Percentiles rank a stretch among this genome's conserved stretches.
These are phyloP conservation scores for Monilinia fructicola DNA, from an alignment of 2,329 filamentous ascomycete species.

Conservation along the genomic window DNA sequence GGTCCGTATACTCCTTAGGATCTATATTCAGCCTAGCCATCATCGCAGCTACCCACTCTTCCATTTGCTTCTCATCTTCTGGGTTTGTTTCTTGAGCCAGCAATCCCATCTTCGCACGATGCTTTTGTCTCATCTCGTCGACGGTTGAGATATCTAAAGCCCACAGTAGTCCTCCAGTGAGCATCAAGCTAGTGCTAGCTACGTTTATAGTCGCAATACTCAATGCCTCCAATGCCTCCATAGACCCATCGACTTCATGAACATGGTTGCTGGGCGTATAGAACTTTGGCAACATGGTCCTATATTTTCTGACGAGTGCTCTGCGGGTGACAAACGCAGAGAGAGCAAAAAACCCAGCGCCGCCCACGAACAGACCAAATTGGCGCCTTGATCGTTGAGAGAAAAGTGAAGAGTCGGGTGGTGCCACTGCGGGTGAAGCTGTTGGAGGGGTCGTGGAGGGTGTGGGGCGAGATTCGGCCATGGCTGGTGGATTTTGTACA, in stretches of 20 bases:
- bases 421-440: slow-evolving; percentile 17
- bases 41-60: slow-evolving; percentile 60
- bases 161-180: slow-evolving; percentile 71
- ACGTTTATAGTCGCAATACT: slow-evolving; percentile 87
- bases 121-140: slow-evolving; percentile 59
- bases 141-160: slow-evolving; percentile 72
- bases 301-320: slow-evolving; percentile 62
- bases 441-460: slow-evolving; percentile 22
- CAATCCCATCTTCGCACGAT: slow-evolving; percentile 47
- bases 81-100: slow-evolving; percentile 44
- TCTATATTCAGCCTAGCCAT: slow-evolving; percentile 56
- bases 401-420: slow-evolving; percentile 36
- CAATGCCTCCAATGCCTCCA: slow-evolving; percentile 80
- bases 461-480: slow-evolving; percentile 21
- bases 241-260: slow-evolving; percentile 57
- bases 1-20: slow-evolving; percentile 33
- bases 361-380: slow-evolving; percentile 69
- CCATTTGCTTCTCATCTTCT: slow-evolving; percentile 59
- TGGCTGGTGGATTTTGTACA: slow-evolving; percentile 13
- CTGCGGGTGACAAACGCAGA: slow-evolving; percentile 71
- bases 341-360: slow-evolving; percentile 71
- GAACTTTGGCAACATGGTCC: slow-evolving; percentile 65
- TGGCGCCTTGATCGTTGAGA: slow-evolving; percentile 50
- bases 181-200: slow-evolving; percentile 70
- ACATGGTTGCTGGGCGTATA: slow-evolving; percentile 64